Conservation (phyloP, 495 filamentous ascomycete species). For the Friedmanniomyces simplex region DNA sequence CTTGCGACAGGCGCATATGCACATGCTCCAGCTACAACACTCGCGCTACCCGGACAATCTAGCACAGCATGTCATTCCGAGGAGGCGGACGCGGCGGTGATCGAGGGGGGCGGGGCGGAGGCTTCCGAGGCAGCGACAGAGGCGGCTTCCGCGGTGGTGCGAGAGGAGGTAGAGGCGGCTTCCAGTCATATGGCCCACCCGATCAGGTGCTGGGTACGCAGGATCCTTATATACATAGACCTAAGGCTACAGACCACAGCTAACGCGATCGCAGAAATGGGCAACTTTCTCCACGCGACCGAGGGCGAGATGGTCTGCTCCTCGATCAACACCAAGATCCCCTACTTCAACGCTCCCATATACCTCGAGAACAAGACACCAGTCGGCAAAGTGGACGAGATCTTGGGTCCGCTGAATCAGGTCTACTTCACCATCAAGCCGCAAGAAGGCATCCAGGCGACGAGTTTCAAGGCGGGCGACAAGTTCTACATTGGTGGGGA, state of each 20-base stretch:
- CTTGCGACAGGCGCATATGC: background rate
- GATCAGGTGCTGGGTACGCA: slow-evolving; percentile 54
- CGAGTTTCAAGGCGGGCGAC: slow-evolving; percentile 89
- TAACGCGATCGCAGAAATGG: slow-evolving; percentile 59
- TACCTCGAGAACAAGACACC: slow-evolving; percentile 93
- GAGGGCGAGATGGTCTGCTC: slow-evolving; percentile 96
- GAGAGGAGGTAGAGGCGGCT: slow-evolving; percentile 45
- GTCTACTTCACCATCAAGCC: slow-evolving; percentile 98
- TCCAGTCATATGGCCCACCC: slow-evolving; percentile 54
- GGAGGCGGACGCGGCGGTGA: slow-evolving; percentile 27
- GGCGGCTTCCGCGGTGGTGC: slow-evolving; percentile 25
- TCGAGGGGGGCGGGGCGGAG: slow-evolving; percentile 24
- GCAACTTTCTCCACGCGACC: slow-evolving; percentile 80
- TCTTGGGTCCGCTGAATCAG: slow-evolving; percentile 88
- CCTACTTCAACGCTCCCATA: slow-evolving; percentile 97
- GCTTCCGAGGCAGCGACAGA: slow-evolving; percentile 27
- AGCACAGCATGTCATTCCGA: slow-evolving; percentile 17
- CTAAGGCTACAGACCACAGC: slow-evolving; percentile 23
- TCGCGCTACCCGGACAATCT: background rate
- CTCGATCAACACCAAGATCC: slow-evolving; percentile 86
- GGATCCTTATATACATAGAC: background rate
- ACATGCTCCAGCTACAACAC: background rate
- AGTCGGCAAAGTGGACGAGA: slow-evolving; percentile 87
- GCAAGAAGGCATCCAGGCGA: slow-evolving; percentile 85
- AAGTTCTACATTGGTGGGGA: slow-evolving; percentile 93